Base-by-base conservation (phyloP, 306 rosid genomes). In the Oemleria cerasiformis region DNA sequence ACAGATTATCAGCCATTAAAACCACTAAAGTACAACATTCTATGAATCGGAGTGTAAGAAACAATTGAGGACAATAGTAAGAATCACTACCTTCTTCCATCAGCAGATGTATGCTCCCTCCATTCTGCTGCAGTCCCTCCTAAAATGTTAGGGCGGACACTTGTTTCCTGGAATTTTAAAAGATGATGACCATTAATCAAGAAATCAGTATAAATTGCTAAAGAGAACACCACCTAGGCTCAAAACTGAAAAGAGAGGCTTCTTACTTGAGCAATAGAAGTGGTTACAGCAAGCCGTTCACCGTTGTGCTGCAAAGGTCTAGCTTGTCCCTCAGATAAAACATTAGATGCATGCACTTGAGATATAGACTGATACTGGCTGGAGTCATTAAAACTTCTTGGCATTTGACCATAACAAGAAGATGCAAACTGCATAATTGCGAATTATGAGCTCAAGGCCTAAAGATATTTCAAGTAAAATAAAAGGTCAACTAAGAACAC, bases 101-200 rank as follows among this genome's bases (percentile, higher is more conserved):
- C 88, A 78, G 93, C 84, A 78, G 97, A 83, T 42, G 83, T 78
- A 80, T 92, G 98, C 76, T 92, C 98, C 57, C 76, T 90, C 98
- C 97, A 92, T 63, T 87, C 93, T 13, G 97, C 78, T 40, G 85
- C 75, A 54, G 87, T 80, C 81, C 67, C 84, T 45, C 77, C 82
- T 4, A 66, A 12, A 36, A 68, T 67, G 71, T 63, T 67, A 65
- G 79, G 80, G 79, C 63, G 90, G 72, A 67, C 55, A 74, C 39
- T 68, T 19, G 84, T 51, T 57, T 76, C 89, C 98, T 90, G 81
- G 81, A 83, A 63, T 38, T 80, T 77, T 17, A 62, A 47, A 42
- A 19, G 64, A 43, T 41, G 40, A 63, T 57, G 42, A 47, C 54
- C 30, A 10, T 44, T 54, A 43, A 55, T n/a, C 64, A 80, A 36